Conservation (phyloP, 176 grass and related monocot genomes). For the Panicum miliaceum region DNA sequence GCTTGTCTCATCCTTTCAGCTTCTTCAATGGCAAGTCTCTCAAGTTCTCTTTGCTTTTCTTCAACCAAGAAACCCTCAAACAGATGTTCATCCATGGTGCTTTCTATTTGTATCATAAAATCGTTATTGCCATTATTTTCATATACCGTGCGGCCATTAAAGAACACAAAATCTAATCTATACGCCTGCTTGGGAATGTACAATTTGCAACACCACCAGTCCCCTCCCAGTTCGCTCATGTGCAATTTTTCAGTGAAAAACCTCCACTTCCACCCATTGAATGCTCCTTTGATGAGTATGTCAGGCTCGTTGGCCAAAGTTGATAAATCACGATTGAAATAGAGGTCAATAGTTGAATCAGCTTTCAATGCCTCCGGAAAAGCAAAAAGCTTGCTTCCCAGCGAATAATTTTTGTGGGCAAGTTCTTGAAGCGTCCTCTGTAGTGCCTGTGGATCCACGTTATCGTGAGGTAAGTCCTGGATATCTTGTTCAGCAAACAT, state of each 20-base stretch:
- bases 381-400: conserved; percentile 62
- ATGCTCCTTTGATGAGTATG: conserved; percentile 79
- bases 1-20: conserved; percentile 66
- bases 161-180: conserved; percentile 90
- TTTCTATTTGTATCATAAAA: conserved; percentile 73
- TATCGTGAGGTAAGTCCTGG: background rate
- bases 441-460: conserved; percentile 52
- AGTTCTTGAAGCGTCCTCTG: conserved; percentile 55
- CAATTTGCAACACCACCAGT: conserved; percentile 89
- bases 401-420: conserved; percentile 54
- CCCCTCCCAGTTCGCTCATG: conserved; percentile 66
- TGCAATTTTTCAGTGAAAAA: conserved; percentile 77
- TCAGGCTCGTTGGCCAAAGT: conserved; percentile 65
- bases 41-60: conserved; percentile 69
- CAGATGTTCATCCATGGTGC: conserved; percentile 62
- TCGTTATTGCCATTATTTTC: conserved; percentile 82
- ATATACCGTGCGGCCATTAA: conserved; percentile 64
- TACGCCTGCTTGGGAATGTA: conserved; percentile 81
- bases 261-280: conserved; percentile 87
- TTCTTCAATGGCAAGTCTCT: conserved; percentile 71
- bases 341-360: conserved; percentile 59
- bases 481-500: conserved; percentile 15
- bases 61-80: conserved; percentile 83
- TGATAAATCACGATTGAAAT: conserved; percentile 67
- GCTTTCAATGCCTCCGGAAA: conserved; percentile 64